phyloP scores from a whole-genome alignment of 768 basidiomycete species.

The Tylopilus cervinicoccineus region DNA sequence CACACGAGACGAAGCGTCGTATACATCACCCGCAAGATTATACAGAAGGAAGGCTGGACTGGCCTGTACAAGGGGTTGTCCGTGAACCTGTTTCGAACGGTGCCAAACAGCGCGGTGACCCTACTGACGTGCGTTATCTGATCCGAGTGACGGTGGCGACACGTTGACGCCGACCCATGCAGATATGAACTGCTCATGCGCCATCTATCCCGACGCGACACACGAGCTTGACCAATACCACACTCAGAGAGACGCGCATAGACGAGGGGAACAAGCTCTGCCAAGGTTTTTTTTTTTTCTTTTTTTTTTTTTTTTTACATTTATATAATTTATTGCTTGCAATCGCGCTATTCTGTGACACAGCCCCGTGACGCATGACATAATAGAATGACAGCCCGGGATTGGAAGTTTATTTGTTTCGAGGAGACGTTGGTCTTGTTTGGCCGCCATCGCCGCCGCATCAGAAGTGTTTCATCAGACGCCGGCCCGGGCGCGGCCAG shows the following conservation, averaged over 20 bases:
- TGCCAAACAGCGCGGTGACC: conserved; percentile 94
- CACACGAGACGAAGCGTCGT: conserved; percentile 63
- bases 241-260: background rate
- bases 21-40: conserved; percentile 67
- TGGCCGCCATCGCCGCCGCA: too few species aligned
- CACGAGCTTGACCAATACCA: conserved; percentile 7
- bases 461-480: too few species aligned
- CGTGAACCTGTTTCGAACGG: conserved; percentile 92
- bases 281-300: too few species aligned
- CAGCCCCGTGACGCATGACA: too few species aligned
- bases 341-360: conserved; percentile 2
- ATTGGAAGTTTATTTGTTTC: too few species aligned
- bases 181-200: conserved; percentile 34
- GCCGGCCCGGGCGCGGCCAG: too few species aligned
- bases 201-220: conserved; percentile 21
- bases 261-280: too few species aligned
- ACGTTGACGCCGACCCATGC: background rate
- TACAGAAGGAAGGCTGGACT: conserved; percentile 80
- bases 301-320: too few species aligned
- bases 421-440: too few species aligned
- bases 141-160: background rate
- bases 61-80: conserved; percentile 91
- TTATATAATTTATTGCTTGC: conserved; percentile 13
- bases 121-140: conserved; percentile 51
- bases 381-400: too few species aligned